These are phyloP conservation scores for Diplogelasinospora grovesii DNA, from an alignment of 495 filamentous ascomycete genomes.

Conservation along the genomic window DNA sequence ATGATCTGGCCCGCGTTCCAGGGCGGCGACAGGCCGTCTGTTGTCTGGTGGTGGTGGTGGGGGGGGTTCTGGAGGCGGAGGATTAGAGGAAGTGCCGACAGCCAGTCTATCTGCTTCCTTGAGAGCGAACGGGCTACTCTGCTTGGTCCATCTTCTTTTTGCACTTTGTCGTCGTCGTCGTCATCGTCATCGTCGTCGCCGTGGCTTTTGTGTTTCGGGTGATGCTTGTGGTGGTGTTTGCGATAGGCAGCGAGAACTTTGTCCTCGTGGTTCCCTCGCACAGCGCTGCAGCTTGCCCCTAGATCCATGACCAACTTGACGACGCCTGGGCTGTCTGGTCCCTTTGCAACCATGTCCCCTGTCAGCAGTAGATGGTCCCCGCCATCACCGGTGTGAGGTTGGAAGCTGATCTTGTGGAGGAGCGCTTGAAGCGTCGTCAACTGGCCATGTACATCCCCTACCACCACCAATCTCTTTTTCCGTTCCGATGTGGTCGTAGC, in stretches of 20 bases:
- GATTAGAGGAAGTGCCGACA: constrained; percentile 66
- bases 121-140: constrained; percentile 31
- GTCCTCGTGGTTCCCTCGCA: constrained; percentile 94
- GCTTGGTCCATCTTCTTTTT: constrained; percentile 10
- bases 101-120: constrained; percentile 57
- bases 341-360: constrained; percentile 84
- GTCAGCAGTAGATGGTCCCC: constrained; percentile 74
- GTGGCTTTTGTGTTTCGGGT: constrained; percentile 7
- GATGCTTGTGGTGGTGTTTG: no score
- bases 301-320: constrained; percentile 63
- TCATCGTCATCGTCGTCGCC: no score
- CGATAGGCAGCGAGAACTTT: no score
- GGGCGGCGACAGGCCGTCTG: no score
- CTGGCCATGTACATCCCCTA: constrained; percentile 92
- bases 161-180: no score
- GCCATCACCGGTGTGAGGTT: constrained; percentile 19
- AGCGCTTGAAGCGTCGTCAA: constrained; percentile 57
- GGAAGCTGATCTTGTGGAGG: constrained; percentile 60
- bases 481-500: no score
- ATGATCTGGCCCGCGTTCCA: constrained; percentile 52
- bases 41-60: no score
- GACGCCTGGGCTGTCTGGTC: constrained; percentile 75
- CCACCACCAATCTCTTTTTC: constrained; percentile 56
- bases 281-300: constrained; percentile 66
- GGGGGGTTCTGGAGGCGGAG: constrained; percentile 50